phyloP scores from a whole-genome alignment of 2,329 filamentous ascomycete genomes.

The Claviceps fusiformis region DNA sequence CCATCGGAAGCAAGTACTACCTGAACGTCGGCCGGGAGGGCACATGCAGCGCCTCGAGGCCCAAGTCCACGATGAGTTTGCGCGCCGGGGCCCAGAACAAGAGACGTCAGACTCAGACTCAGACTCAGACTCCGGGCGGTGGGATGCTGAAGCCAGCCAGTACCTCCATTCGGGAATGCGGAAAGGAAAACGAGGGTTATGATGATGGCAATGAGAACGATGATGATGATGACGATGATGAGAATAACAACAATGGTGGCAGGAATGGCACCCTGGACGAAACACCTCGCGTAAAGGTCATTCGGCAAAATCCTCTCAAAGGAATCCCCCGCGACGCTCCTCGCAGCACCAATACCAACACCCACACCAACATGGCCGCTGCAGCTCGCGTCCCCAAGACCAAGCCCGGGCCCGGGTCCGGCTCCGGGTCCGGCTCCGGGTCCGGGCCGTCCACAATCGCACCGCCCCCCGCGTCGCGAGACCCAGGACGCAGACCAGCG shows the following conservation, averaged over 20 bases:
- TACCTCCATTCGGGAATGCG: constrained; percentile 9
- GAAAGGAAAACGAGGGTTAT: constrained; percentile 18
- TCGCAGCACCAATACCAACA: too few species aligned
- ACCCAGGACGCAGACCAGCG: constrained; percentile 7
- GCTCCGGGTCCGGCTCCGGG: too few species aligned
- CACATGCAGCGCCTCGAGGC: constrained; percentile 6
- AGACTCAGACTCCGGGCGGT: not conserved
- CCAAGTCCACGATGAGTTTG: constrained; percentile 8
- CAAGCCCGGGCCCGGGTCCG: too few species aligned
- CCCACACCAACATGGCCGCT: too few species aligned
- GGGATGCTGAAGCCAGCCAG: not conserved
- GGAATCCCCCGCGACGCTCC: too few species aligned
- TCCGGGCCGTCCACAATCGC: too few species aligned
- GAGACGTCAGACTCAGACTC: not conserved
- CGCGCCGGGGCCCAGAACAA: constrained; percentile 1
- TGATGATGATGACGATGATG: not conserved
- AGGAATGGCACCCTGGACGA: not conserved
- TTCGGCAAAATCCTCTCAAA: too few species aligned
- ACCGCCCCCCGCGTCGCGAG: too few species aligned
- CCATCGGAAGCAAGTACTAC: constrained; percentile 31
- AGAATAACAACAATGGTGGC: not conserved
- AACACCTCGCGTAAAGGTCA: not conserved
- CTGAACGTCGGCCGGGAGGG: constrained; percentile 20
- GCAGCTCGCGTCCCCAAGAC: too few species aligned
- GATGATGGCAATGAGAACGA: not conserved